A percentile compares a stretch with the other conserved stretches of the same genome.
Conservation (phyloP, 2,329 filamentous ascomycete genomes). For the Aspergillus glaucus region DNA sequence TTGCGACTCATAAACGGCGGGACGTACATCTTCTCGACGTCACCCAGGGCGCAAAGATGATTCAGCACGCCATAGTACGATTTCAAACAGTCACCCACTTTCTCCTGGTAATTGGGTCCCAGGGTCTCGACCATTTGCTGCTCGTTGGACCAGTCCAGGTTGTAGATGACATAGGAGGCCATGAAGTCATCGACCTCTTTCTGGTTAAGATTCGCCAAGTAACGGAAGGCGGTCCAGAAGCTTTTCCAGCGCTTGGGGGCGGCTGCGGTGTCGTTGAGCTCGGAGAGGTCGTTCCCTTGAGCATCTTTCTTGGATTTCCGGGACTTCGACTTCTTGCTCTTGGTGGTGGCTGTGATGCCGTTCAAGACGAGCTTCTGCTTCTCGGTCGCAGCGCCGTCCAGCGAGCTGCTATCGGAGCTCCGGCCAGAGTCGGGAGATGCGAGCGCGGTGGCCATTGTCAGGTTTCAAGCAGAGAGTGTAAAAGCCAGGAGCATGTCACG, state of each 20-base stretch:
- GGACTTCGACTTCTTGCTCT: background rate
- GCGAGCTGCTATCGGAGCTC: constrained; percentile 20
- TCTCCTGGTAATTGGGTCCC: constrained; percentile 45
- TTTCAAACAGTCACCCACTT: constrained; percentile 47
- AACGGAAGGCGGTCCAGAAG: constrained; percentile 46
- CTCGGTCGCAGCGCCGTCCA: constrained; percentile 18
- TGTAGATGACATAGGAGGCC: constrained; percentile 53
- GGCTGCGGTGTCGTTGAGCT: constrained; percentile 37
- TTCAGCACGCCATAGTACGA: constrained; percentile 51
- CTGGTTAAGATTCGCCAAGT: constrained; percentile 44
- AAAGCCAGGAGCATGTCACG: background rate
- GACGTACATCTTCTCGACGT: constrained; percentile 56
- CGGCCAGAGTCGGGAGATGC: constrained; percentile 11
- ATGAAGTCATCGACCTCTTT: constrained; percentile 52
- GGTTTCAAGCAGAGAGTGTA: background rate
- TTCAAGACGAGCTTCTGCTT: constrained; percentile 16
- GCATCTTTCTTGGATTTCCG: background rate
- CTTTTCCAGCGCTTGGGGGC: constrained; percentile 46
- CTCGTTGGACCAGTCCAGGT: constrained; percentile 50
- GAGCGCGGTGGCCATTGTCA: background rate
- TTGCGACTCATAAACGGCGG: constrained; percentile 49
- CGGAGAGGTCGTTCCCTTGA: constrained; percentile 9
- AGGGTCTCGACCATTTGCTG: constrained; percentile 43
- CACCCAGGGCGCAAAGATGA: constrained; percentile 50
- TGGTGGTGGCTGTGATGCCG: constrained; percentile 1